A percentile compares a stretch with the other conserved stretches of the same genome.
These are phyloP conservation scores for Cyclocybe cylindracea DNA, from an alignment of 768 basidiomycete species.

Conservation along the genomic window DNA sequence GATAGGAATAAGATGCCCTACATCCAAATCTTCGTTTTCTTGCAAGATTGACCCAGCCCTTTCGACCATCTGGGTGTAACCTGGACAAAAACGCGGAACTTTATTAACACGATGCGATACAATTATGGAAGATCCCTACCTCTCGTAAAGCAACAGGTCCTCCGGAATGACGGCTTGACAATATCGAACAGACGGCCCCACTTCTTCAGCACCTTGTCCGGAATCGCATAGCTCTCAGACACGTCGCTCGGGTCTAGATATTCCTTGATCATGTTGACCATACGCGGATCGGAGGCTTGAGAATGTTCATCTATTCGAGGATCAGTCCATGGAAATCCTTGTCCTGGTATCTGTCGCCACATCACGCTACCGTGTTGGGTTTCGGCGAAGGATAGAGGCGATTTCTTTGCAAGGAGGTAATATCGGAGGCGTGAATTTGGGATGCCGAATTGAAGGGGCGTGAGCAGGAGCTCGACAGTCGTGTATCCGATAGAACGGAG, in stretches of 20 bases:
- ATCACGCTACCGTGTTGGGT: conserved; percentile 24
- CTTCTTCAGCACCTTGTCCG: conserved; percentile 64
- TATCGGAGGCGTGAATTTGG: conserved; percentile 84
- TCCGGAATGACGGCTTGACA: conserved; percentile 57
- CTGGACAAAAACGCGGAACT: conserved; percentile 31
- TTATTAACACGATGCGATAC: background rate
- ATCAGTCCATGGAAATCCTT: conserved; percentile 37
- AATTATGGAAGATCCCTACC: conserved; percentile 37
- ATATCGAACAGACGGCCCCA: conserved; percentile 86
- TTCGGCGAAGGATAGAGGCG: conserved; percentile 38
- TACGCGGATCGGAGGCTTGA: background rate
- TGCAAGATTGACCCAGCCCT: conserved; percentile 79
- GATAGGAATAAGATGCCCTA: conserved; percentile 26
- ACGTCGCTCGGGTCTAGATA: conserved; percentile 41
- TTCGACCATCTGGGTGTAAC: conserved; percentile 77
- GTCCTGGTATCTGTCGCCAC: conserved; percentile 58
- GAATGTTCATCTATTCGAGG: conserved; percentile 25
- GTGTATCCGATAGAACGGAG: conserved; percentile 58
- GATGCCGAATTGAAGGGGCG: conserved; percentile 76
- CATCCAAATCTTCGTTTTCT: conserved; percentile 66
- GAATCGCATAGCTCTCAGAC: conserved; percentile 39
- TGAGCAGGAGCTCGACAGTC: conserved; percentile 64
- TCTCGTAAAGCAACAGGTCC: conserved; percentile 82
- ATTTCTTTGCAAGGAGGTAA: conserved; percentile 69
- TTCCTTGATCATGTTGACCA: conserved; percentile 27